phyloP scores from a whole-genome alignment of 495 filamentous ascomycete genomes.

The Collariella sp. region DNA sequence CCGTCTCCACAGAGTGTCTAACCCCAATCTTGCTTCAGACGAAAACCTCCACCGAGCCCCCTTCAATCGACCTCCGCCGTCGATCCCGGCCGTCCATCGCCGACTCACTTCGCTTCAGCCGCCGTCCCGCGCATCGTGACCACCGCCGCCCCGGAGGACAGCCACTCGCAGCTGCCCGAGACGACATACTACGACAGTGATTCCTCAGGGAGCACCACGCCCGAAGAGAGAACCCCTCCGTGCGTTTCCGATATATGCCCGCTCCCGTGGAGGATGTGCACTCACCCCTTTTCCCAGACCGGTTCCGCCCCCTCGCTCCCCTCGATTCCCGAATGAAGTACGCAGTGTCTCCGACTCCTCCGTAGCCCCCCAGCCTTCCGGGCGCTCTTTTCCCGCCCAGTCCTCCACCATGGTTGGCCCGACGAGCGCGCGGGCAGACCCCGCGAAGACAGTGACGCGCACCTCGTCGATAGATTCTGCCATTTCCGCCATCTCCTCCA shows the following conservation, averaged over 20 bases:
- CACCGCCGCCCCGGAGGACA: conserved; percentile 24
- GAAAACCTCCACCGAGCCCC: conserved; percentile 36
- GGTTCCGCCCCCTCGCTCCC: conserved; percentile 22
- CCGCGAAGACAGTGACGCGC: conserved; percentile 44
- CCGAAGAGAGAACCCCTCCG: conserved; percentile 27
- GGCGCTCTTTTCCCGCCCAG: conserved; percentile 25
- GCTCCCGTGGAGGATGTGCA: conserved; percentile 2
- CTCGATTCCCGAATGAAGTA: conserved; percentile 36
- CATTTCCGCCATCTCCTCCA: conserved; percentile 75
- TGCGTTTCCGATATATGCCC: conserved; percentile 22
- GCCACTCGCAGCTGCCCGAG: conserved; percentile 15
- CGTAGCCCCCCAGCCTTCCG: conserved; percentile 30
- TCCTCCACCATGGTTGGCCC: conserved; percentile 28
- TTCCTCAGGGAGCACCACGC: conserved; percentile 28
- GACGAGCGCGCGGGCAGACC: conserved; percentile 21
- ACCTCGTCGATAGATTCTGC: conserved; percentile 94
- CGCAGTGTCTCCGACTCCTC: conserved; percentile 30
- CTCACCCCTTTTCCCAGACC: conserved; percentile 29
- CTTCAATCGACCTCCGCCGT: conserved; percentile 33
- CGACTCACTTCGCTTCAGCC: conserved; percentile 28
- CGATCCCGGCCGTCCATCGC: conserved; percentile 34
- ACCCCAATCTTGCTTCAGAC: conserved; percentile 28
- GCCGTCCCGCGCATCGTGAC: conserved; percentile 33
- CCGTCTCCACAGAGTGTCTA: conserved; percentile 29
- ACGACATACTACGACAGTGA: conserved; percentile 31